Evolutionary conservation across 768 basidiomycete genomes (phyloP).

Genomic region (Cystofilobasidium capitatum): DNA sequence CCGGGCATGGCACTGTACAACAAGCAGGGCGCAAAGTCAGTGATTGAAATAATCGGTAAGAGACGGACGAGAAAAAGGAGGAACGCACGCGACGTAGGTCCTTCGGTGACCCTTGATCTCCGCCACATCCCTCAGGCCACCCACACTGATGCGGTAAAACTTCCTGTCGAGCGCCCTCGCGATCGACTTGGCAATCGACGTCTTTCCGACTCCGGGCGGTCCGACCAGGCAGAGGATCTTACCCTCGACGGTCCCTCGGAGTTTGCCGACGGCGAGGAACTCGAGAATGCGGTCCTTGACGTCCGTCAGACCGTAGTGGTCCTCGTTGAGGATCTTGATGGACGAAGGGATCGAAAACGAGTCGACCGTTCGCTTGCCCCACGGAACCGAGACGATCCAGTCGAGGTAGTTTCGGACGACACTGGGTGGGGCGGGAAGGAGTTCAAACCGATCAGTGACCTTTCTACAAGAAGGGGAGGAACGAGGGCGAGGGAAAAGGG

Average conservation of each 20-base stretch:
- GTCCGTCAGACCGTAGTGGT: conserved; percentile 85
- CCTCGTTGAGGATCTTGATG: conserved; percentile 74
- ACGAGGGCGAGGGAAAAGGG: neutral
- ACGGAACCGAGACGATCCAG: conserved; percentile 64
- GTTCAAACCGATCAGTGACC: neutral
- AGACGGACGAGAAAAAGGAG: neutral
- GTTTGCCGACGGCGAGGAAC: conserved; percentile 89
- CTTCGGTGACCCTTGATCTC: conserved; percentile 97
- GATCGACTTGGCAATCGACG: conserved; percentile 45
- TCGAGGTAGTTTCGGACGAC: conserved; percentile 92
- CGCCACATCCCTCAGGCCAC: conserved; percentile 91
- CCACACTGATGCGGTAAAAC: conserved; percentile 95
- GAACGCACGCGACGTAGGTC: conserved; percentile 80
- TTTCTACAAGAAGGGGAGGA: neutral
- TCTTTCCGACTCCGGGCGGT: conserved; percentile 74
- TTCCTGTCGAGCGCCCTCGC: conserved; percentile 78
- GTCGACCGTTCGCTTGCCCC: conserved; percentile 89
- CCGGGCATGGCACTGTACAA: conserved; percentile 67
- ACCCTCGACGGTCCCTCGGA: conserved; percentile 87
- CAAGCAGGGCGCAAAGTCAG: neutral
- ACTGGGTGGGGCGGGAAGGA: conserved; percentile 24
- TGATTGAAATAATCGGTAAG: neutral
- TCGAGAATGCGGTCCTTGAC: conserved; percentile 90
- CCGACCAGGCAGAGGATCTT: conserved; percentile 96
- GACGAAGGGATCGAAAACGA: conserved; percentile 83